Evolutionary conservation across 2,329 filamentous ascomycete genomes (phyloP), one percentile per base, ranked within the genome.

Genomic region (Endocalyx cinctus): DNA sequence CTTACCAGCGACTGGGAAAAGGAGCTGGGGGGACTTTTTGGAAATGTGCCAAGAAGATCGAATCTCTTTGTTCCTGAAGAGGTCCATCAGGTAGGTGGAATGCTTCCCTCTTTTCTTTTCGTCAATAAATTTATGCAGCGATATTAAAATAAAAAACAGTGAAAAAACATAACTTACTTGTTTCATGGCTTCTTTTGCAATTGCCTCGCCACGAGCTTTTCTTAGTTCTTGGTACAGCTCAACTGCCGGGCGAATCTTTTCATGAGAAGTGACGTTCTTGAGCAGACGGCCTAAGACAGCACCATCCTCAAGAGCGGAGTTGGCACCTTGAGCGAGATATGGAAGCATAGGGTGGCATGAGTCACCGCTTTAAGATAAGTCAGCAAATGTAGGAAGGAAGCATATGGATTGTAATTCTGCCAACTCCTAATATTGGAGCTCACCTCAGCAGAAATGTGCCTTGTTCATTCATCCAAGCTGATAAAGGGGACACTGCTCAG

Each of bases 271-370:
- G 12, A 47, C 40, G 12, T 40, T 38, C 28, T 39, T 41, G n/a
- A 47, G 38, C 14, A 47, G 26, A 17, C 45, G 34, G 11, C 45
- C 42, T 13, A 47, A 36, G 15, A 46, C 43, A 6, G 40, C 42
- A 10, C 45, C 42, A 27, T 47, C 45, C 37, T 47, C 45, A 4
- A 47, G 16, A 26, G 45, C 42, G 12, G 45, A 47, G 22, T 47
- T 47, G 27, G 44, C 44, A 4, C 44, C 44, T 25, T 47, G 44
- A 0, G 44, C 44, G 18, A 47, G 44, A 23, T 47, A 47, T n/a
- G 44, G 42, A 12, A 47, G 37, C 45, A 46, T 47, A 16, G 42
- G 45, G 17, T 47, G 42, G 13, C 45, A 47, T 20, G 45, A 29
- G 31, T 47, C 45, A 10, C 42, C 42, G 7, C 42, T 46, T n/a